A percentile compares a stretch with the other conserved stretches of the same genome.
Conservation (phyloP, 2,329 filamentous ascomycete genomes). For the Phyllosticta paracitricarpa region DNA sequence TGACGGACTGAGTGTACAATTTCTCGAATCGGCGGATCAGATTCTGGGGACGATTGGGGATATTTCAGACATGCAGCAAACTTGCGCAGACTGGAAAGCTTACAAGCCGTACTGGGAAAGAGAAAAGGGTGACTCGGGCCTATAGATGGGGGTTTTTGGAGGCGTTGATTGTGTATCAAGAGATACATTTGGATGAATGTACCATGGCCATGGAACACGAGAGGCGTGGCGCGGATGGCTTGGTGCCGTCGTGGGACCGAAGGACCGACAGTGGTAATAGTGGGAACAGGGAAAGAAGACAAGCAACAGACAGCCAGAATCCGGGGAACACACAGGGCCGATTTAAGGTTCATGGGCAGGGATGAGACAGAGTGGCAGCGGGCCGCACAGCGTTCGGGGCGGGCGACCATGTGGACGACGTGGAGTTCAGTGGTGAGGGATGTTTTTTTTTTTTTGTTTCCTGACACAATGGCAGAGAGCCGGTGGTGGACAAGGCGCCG, state of each 20-base stretch:
- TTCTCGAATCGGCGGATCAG: slow-evolving; percentile 35
- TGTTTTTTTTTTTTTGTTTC: too few relatives aligned
- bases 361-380: neutral
- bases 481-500: too few relatives aligned
- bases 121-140: slow-evolving; percentile 5
- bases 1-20: slow-evolving; percentile 41
- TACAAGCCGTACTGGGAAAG: slow-evolving; percentile 14
- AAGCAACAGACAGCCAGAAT: neutral
- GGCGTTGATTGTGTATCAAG: neutral
- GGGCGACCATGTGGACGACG: neutral
- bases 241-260: neutral
- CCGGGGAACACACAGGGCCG: neutral
- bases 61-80: slow-evolving; percentile 18
- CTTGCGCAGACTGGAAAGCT: slow-evolving; percentile 23
- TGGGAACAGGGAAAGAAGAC: neutral
- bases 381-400: neutral
- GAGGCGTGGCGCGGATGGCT: neutral
- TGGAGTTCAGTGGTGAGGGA: neutral
- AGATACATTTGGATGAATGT: neutral
- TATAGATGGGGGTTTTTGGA: neutral
- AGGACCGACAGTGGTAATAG: neutral
- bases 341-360: neutral
- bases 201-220: neutral
- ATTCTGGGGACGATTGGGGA: slow-evolving; percentile 13
- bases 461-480: too few relatives aligned